Base-by-base conservation (phyloP, 371 early-diverging fungal genomes). In the Mycotypha africana region DNA sequence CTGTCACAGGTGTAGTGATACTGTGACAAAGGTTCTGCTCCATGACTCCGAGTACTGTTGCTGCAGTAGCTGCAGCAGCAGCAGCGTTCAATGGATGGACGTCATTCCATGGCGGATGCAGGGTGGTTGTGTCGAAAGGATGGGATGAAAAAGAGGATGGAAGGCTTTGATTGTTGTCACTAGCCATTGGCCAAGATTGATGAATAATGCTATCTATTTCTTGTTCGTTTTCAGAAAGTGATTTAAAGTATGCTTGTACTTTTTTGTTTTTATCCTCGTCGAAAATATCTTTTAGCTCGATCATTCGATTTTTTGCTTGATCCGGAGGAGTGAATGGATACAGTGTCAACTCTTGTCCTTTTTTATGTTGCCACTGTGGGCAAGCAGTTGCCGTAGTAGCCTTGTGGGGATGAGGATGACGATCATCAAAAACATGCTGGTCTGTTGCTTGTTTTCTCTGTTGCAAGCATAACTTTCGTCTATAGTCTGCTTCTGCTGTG, bases 291-390 rank as follows among this genome's bases (percentile, higher is more conserved):
- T 73, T 67, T 12, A 73, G 42, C 37, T 67, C 55, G 8, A 69
- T 57, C 21, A 63, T 60, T 44, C 66, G 66, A 56, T 73, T 65
- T 46, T 55, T 57, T 36, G 65, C 67, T 42, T 73, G 74, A 51
- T 68, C 69, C 49, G 66, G 67, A 42, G 74, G 67, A 17, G 67
- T 73, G 36, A 53, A 72, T 25, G 68, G 66, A 31, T 65, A 69
- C 10, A 72, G 47, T 20, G 61, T 60, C 43, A 72, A 68, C 25
- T 60, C 54, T 40, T 61, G 8, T 28, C 30, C 8, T 28, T 28
- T 28, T n/a, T n/a, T n/a, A n/a, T n/a, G n/a, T n/a, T n/a, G n/a
- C n/a, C n/a, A n/a, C n/a, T n/a, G n/a, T n/a, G n/a, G n/a, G n/a
- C n/a, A n/a, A n/a, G n/a, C n/a, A n/a, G n/a, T n/a, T n/a, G n/a